Evolutionary conservation across 257 asterid species (phyloP), one percentile per base, ranked within the genome.

Genomic region (Vinca minor): DNA sequence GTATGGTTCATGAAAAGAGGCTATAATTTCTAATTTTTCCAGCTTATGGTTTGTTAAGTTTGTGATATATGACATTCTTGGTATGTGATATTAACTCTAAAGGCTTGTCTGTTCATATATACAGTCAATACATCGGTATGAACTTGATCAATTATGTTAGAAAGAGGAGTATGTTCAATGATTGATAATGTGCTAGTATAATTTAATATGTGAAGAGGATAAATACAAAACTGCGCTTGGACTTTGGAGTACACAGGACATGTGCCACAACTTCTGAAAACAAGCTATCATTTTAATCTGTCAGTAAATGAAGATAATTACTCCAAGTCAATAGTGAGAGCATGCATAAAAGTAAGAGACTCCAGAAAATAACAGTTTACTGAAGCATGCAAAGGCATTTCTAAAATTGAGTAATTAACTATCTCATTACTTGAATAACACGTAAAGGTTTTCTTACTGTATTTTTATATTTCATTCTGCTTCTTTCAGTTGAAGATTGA

Each of bases 211-310:
- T 41, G 34, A 29, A 31, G 23, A 54, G 38, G n/a, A 53, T 38
- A 56, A 60, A 2, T 50, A 32, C 31, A 12, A 14, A 42, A n/a
- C n/a, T 1, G 12, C 32, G 59, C 21, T n/a, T n/a, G n/a, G n/a
- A n/a, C 23, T 20, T 5, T 57, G 7, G 11, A 8, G 29, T 26
- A 3, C n/a, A n/a, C 41, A 17, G 42, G 15, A 34, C 41, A 21
- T 18, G 1, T 44, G 46, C 20, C 38, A 21, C 59, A 59, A 67
- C 12, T 45, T 32, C 29, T 67, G 64, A 14, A 46, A 59, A 44
- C 31, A 13, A 17, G 17, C 58, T 45, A 20, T 15, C 25, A 15
- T 57, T 65, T 18, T 26, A 3, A 14, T 29, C 26, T 56, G 57
- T 50, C 21, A 60, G 32, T 26, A 15, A 42, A 17, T 42, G 38